phyloP scores from a whole-genome alignment of 345 rosid species.

The Crucihimalaya himalaica region DNA sequence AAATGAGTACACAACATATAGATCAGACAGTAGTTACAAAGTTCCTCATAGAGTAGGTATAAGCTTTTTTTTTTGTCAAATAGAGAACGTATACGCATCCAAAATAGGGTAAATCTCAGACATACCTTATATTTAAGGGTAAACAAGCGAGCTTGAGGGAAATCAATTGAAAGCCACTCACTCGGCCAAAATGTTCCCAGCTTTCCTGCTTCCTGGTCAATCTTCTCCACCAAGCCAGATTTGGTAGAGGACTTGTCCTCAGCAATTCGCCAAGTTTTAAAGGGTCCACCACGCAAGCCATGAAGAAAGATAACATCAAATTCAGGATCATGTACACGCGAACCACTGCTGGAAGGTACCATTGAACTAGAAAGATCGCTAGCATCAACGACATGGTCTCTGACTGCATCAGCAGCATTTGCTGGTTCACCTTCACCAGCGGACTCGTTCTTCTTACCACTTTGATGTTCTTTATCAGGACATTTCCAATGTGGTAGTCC shows the following conservation, averaged over 20 bases:
- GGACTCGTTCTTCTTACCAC: constrained; percentile 33
- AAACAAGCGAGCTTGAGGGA: constrained; percentile 87
- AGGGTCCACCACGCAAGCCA: constrained; percentile 96
- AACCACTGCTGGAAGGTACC: constrained; percentile 38
- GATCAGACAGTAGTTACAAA: constrained; percentile 4
- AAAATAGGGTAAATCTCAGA: constrained; percentile 21
- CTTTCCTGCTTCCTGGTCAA: constrained; percentile 99
- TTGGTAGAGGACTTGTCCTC: constrained; percentile 88
- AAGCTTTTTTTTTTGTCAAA: not conserved
- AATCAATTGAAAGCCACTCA: constrained; percentile 93
- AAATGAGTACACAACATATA: constrained; percentile 6
- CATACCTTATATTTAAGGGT: constrained; percentile 91
- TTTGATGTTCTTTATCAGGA: constrained; percentile 47
- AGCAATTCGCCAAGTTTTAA: constrained; percentile 88
- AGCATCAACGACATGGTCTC: constrained; percentile 37
- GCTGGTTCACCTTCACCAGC: constrained; percentile 40
- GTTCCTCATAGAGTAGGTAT: constrained; percentile 6
- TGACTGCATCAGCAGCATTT: constrained; percentile 28
- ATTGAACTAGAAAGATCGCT: constrained; percentile 39
- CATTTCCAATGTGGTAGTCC: constrained; percentile 83
- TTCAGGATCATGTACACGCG: constrained; percentile 51
- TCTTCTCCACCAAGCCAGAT: constrained; percentile 94
- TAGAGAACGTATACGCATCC: constrained; percentile 1
- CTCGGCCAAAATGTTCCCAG: constrained; percentile 97
- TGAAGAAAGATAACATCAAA: constrained; percentile 92